Base-by-base conservation (phyloP, 2,329 filamentous ascomycete species). In the Chaetothyriales sp. region DNA sequence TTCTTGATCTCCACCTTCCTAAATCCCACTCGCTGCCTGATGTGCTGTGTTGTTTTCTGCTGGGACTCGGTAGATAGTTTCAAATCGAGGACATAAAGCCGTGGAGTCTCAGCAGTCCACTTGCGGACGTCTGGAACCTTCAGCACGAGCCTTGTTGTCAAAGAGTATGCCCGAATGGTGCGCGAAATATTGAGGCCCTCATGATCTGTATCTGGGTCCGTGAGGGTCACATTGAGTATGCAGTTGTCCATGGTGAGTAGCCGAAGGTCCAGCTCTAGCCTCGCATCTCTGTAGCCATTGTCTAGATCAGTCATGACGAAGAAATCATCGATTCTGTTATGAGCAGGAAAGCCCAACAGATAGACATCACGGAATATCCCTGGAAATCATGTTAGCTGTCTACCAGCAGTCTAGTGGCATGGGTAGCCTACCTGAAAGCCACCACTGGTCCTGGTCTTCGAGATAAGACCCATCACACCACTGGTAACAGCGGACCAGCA, bases 371-470 rank as follows among this genome's bases (percentile, higher is more conserved):
- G 72, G 60, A 83, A 85, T 42, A 84, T 84, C 4, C 76, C 70
- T 71, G 19, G 18, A 20, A 45, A 20, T 18, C 22, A 25, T 3
- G 22, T 25, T 25, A 25, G 22, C 3, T 25, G 22, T 43, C 19
- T 39, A 20, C 49, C n/a, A 50, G 15, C 22, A 20, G 47, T 43
- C 18, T 20, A 49, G 36, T 18, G 10, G 12, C 32, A 42, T 15
- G 7, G 7, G 26, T 7, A 19, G 76, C 79, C 4, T 83, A 65
- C 76, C 22, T 6, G 22, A 25, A 25, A 25, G 22, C 22, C 79
- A 80, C 80, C 80, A 84, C 60, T 83, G 79, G 61, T 84, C 79
- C 58, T 80, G 65, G 50, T 84, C 80, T 62, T 85, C 81, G 32
- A 84, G 80, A 57, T 84, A 84, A 0, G 76, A 77, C 1, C 78